Percentiles rank a stretch among this genome's conserved stretches.
Evolutionary conservation across 1,139 yeast genomes (phyloP).

Genomic region (Saccharomyces hybrid): DNA sequence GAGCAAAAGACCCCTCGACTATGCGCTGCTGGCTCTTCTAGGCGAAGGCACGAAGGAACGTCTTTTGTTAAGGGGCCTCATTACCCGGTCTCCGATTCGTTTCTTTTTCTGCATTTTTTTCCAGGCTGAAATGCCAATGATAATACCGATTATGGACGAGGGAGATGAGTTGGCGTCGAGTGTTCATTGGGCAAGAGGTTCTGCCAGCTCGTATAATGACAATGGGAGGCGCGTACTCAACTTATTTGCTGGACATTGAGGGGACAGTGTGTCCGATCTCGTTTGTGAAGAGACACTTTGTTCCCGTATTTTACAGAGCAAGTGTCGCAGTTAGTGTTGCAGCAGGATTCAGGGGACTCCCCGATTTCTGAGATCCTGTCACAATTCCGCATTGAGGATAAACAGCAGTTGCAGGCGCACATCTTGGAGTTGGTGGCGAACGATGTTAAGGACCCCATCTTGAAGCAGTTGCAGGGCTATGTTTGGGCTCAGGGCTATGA

Average conservation of each 20-base stretch:
- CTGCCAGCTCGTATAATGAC: neutral
- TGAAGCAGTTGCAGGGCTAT: conserved; percentile 75
- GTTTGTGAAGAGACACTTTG: conserved; percentile 68
- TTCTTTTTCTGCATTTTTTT: neutral
- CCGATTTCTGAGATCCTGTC: conserved; percentile 3
- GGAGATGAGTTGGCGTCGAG: neutral
- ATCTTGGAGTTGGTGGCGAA: conserved; percentile 49
- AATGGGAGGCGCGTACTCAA: neutral
- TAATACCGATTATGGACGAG: neutral
- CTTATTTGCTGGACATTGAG: conserved; percentile 57
- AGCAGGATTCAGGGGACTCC: conserved; percentile 3
- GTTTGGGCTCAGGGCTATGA: conserved; percentile 79
- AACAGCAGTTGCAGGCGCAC: conserved; percentile 31
- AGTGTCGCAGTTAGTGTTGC: conserved; percentile 16
- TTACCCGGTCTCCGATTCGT: neutral
- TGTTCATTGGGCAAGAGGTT: neutral
- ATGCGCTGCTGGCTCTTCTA: neutral
- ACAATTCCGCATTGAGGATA: conserved; percentile 4
- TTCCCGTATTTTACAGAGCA: conserved; percentile 42
- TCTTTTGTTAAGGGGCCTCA: neutral
- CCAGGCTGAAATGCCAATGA: neutral
- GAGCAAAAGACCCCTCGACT: neutral
- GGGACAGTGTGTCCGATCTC: conserved; percentile 90
- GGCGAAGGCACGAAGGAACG: neutral
- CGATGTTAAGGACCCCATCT: conserved; percentile 71